phyloP scores from a whole-genome alignment of 345 rosid species.

The Geranium brycei region DNA sequence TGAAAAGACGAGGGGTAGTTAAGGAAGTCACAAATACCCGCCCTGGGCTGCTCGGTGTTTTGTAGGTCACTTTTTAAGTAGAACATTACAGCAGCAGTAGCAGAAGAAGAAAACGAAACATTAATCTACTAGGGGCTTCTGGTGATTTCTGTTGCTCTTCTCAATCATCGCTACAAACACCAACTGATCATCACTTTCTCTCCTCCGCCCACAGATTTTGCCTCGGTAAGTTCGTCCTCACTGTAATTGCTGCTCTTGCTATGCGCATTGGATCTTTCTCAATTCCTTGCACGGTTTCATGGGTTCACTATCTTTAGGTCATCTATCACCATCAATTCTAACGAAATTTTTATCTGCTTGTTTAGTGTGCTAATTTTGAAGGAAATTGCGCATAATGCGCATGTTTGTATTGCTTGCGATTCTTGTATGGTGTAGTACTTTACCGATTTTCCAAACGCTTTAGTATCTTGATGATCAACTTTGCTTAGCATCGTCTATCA shows the following conservation, averaged over 20 bases:
- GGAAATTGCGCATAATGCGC: not conserved
- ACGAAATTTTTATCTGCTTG: too few species aligned
- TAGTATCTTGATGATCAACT: not conserved
- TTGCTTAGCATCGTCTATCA: not conserved
- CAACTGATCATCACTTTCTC: not conserved
- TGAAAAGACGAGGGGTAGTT: too few species aligned
- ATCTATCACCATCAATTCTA: too few species aligned
- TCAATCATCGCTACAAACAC: not conserved
- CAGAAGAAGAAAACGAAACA: not conserved
- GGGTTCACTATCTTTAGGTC: too few species aligned
- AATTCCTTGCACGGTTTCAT: too few species aligned
- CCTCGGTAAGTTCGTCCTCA: not conserved
- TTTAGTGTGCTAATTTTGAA: too few species aligned
- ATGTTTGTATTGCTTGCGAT: not conserved
- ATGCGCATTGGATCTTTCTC: not conserved
- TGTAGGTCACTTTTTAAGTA: too few species aligned
- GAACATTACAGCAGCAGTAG: too few species aligned
- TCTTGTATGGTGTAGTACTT: not conserved
- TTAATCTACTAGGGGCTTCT: not conserved
- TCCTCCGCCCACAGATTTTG: not conserved
- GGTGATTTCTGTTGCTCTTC: not conserved
- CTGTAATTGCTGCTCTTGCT: not conserved
- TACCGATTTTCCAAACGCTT: not conserved
- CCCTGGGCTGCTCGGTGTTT: too few species aligned
- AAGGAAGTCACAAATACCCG: too few species aligned